Conservation (phyloP, 257 asterid species). For the Salvia hispanica region DNA sequence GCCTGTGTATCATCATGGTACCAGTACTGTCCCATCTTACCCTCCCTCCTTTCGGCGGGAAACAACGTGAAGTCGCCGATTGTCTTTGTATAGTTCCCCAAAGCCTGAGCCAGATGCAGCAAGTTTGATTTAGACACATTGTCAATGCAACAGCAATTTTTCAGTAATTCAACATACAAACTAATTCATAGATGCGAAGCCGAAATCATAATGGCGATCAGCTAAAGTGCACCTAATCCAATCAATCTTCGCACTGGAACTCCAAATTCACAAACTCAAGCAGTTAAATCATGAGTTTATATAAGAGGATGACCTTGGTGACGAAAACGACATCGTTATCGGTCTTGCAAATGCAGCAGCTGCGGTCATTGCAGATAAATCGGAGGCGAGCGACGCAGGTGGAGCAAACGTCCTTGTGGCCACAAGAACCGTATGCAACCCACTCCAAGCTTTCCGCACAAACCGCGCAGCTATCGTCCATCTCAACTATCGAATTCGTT, state of each 20-base stretch:
- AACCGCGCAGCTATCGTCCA: conserved; percentile 98
- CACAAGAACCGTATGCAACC: conserved; percentile 95
- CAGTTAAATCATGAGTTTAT: not conserved
- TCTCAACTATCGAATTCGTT: conserved; percentile 33
- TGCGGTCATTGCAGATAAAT: conserved; percentile 90
- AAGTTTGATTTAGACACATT: not conserved
- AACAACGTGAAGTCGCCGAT: conserved; percentile 65
- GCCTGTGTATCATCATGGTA: conserved; percentile 93
- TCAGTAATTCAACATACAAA: not conserved
- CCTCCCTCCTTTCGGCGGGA: conserved; percentile 74
- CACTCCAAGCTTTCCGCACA: conserved; percentile 95
- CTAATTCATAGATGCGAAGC: too few species aligned
- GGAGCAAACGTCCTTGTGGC: conserved; percentile 97
- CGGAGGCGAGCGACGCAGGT: conserved; percentile 99
- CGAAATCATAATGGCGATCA: not conserved
- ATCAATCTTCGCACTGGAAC: not conserved
- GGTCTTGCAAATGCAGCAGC: conserved; percentile 95
- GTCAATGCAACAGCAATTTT: not conserved
- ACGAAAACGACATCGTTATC: conserved; percentile 68
- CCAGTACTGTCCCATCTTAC: conserved; percentile 76
- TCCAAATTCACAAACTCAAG: conserved; percentile 14
- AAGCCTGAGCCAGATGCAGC: conserved; percentile 50
- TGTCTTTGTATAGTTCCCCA: conserved; percentile 78
- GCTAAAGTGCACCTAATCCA: conserved; percentile 16
- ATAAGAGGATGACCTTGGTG: conserved; percentile 64